A percentile compares a stretch with the other conserved stretches of the same genome.
These are phyloP conservation scores for Protomyces inouyei DNA, from an alignment of 1,139 yeast species.

Conservation along the genomic window DNA sequence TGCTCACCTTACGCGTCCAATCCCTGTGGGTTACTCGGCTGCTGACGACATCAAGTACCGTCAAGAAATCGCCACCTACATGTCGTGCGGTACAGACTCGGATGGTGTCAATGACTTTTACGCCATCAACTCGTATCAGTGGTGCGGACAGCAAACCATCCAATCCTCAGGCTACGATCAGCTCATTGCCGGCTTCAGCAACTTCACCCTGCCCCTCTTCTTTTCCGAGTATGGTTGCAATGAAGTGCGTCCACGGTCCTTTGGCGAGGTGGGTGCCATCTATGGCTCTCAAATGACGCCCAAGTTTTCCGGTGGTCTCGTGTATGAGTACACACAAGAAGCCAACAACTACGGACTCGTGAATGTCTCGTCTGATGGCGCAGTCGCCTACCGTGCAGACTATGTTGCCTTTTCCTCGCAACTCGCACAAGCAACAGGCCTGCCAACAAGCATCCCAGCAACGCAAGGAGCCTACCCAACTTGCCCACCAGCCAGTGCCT, in stretches of 20 bases:
- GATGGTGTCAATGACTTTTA: constrained; percentile 62
- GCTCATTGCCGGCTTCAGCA: constrained; percentile 55
- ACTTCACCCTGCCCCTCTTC: constrained; percentile 72
- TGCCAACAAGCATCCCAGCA: constrained; percentile 32
- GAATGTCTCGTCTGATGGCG: constrained; percentile 41
- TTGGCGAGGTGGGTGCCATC: constrained; percentile 59
- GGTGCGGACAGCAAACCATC: constrained; percentile 76
- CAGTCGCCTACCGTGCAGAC: constrained; percentile 48
- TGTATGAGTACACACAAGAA: constrained; percentile 70
- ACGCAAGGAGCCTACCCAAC: constrained; percentile 34
- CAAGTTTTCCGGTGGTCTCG: constrained; percentile 70
- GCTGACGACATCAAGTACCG: constrained; percentile 75
- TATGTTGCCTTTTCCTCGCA: constrained; percentile 54
- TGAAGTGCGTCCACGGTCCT: constrained; percentile 52
- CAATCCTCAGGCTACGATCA: constrained; percentile 63
- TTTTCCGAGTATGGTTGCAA: constrained; percentile 82
- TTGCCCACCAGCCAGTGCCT: constrained; percentile 34
- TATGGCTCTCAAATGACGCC: constrained; percentile 48
- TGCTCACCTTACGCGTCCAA: constrained; percentile 56
- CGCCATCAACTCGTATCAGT: constrained; percentile 82
- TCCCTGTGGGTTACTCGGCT: constrained; percentile 91
- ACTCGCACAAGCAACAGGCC: constrained; percentile 42
- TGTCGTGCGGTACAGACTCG: constrained; percentile 64
- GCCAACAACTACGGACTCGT: constrained; percentile 68
- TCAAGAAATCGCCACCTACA: constrained; percentile 70